Evolutionary conservation across 2,329 filamentous ascomycete species (phyloP).

Genomic region (Beauveria bassiana): DNA sequence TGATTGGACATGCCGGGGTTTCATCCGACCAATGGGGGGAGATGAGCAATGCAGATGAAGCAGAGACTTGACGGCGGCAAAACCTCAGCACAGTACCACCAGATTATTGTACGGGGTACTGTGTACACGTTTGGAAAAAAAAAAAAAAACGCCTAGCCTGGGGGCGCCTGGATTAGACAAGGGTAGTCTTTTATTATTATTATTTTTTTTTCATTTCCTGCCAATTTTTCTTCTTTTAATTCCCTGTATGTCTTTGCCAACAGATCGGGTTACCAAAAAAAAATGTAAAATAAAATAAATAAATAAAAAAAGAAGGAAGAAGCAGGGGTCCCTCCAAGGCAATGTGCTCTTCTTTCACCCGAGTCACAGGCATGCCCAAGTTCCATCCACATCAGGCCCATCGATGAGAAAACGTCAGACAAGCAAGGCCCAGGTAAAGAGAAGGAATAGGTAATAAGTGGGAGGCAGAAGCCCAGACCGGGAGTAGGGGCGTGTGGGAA

Average conservation of each 20-base stretch:
- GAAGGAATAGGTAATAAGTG: constrained; percentile 6
- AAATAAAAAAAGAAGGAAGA: background rate
- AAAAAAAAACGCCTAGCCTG: background rate
- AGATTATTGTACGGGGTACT: constrained; percentile 5
- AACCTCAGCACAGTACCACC: constrained; percentile 18
- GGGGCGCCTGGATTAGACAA: background rate
- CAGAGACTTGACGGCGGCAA: constrained; percentile 26
- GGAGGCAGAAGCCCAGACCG: background rate
- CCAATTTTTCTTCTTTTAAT: background rate
- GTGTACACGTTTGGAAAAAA: constrained; percentile 2
- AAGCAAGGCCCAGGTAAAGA: background rate
- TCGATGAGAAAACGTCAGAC: constrained; percentile 8
- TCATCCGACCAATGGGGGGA: constrained; percentile 26
- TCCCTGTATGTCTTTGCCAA: constrained; percentile 4
- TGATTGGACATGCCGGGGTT: constrained; percentile 28
- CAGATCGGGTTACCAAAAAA: constrained; percentile 6
- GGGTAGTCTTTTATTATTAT: background rate
- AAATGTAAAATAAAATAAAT: background rate
- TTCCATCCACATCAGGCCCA: constrained; percentile 4
- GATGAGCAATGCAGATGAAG: constrained; percentile 26
- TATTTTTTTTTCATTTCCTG: background rate
- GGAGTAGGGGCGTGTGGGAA: background rate
- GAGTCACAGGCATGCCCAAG: constrained; percentile 10
- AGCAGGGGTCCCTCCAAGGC: background rate
- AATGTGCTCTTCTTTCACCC: background rate